Percentiles rank a stretch among this genome's conserved stretches.
Evolutionary conservation across 495 filamentous ascomycete genomes (phyloP).

Genomic region (Penicillium arizonense): DNA sequence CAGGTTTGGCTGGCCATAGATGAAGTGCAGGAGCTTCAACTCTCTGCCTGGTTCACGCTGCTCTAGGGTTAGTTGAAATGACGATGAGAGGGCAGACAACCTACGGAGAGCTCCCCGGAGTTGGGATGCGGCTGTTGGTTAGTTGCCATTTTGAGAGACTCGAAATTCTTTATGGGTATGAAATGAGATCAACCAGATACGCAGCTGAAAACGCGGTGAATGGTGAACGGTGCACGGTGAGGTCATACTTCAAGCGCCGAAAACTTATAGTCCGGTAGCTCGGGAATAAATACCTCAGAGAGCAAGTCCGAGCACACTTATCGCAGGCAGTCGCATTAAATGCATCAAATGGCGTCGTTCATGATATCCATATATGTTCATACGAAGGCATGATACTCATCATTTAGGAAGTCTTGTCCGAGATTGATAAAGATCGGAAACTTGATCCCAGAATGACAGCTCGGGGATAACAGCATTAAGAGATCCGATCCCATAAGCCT

Average conservation of each 20-base stretch:
- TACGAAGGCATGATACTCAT: no score
- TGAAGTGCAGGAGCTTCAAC: conserved; percentile 65
- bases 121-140: conserved; percentile 4
- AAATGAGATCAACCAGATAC: no score
- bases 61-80: background rate
- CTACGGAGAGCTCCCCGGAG: conserved; percentile 10
- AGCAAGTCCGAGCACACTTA: background rate
- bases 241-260: no score
- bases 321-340: background rate
- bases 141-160: no score
- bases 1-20: conserved; percentile 58
- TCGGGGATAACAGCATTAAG: background rate
- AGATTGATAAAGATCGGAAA: conserved; percentile 7
- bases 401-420: conserved; percentile 3
- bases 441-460: conserved; percentile 3
- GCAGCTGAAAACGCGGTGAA: no score
- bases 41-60: conserved; percentile 67
- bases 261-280: background rate
- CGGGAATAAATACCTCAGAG: conserved; percentile 6
- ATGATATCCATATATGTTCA: background rate
- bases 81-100: background rate
- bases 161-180: no score
- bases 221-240: no score
- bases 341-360: background rate
- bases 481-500: background rate